Conservation (phyloP, 495 filamentous ascomycete species). For the Penicillium lagena region DNA sequence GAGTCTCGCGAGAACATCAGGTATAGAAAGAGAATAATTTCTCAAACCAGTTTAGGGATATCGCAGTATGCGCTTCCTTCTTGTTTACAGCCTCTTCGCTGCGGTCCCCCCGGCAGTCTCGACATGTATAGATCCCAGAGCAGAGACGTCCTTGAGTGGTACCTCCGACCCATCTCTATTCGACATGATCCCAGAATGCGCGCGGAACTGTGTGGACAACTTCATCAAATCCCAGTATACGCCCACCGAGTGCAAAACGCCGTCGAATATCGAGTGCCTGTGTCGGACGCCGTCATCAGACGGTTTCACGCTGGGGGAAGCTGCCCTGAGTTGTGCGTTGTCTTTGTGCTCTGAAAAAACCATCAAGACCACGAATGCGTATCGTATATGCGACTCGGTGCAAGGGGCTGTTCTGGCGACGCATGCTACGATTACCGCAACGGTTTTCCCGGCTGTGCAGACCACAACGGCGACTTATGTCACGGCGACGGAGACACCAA, state of each 20-base stretch:
- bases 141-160: conserved; percentile 5
- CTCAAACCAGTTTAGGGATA: conserved; percentile 4
- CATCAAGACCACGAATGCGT: conserved; percentile 30
- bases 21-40: background rate
- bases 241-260: conserved; percentile 36
- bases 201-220: conserved; percentile 51
- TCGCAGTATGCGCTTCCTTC: conserved; percentile 30
- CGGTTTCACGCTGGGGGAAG: conserved; percentile 66
- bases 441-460: conserved; percentile 33
- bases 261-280: conserved; percentile 52
- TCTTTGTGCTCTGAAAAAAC: conserved; percentile 31
- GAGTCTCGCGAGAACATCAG: background rate
- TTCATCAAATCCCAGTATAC: conserved; percentile 55
- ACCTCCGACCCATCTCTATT: conserved; percentile 18
- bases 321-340: conserved; percentile 55
- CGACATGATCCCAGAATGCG: conserved; percentile 55
- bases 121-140: conserved; percentile 4
- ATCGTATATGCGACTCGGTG: conserved; percentile 52
- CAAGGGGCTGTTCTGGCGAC: conserved; percentile 48
- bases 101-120: conserved; percentile 18
- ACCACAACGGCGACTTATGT: conserved; percentile 13
- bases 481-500: conserved; percentile 4
- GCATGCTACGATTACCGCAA: conserved; percentile 55
- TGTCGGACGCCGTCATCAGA: conserved; percentile 52
- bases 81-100: conserved; percentile 18